phyloP scores from a whole-genome alignment of 108 stramenopile genomes.

The Discostella pseudostelligera region DNA sequence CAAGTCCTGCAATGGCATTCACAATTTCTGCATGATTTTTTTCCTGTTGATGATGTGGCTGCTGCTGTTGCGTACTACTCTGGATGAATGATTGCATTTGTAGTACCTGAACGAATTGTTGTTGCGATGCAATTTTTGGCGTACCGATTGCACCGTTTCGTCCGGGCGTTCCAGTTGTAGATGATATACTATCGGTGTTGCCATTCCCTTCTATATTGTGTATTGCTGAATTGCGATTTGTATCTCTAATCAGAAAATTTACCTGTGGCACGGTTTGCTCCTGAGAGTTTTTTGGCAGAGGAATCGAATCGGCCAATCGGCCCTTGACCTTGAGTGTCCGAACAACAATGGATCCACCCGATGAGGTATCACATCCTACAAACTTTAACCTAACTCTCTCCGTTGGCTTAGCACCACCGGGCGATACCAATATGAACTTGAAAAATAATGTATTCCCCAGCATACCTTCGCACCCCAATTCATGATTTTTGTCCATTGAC shows the following conservation, averaged over 20 bases:
- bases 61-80: conserved; percentile 4
- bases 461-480: neutral
- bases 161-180: conserved; percentile 34
- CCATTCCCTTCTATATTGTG: neutral
- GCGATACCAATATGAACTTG: conserved; percentile 38
- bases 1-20: conserved; percentile 36
- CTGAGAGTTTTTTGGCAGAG: conserved; percentile 2
- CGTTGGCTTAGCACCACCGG: conserved; percentile 40
- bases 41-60: conserved; percentile 7
- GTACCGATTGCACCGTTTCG: neutral
- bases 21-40: conserved; percentile 38
- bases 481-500: conserved; percentile 3
- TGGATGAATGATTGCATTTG: conserved; percentile 10
- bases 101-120: neutral
- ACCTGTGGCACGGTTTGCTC: conserved; percentile 4
- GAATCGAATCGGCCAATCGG: conserved; percentile 18
- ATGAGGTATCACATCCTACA: neutral
- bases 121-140: neutral
- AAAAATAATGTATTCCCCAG: conserved; percentile 1
- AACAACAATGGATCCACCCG: conserved; percentile 16
- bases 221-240: conserved; percentile 5
- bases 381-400: conserved; percentile 32
- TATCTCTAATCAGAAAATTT: neutral
- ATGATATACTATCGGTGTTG: conserved; percentile 13
- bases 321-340: conserved; percentile 36